Base-by-base conservation (phyloP, 2,329 filamentous ascomycete species). In the Myriosclerotinia scirpicola region DNA sequence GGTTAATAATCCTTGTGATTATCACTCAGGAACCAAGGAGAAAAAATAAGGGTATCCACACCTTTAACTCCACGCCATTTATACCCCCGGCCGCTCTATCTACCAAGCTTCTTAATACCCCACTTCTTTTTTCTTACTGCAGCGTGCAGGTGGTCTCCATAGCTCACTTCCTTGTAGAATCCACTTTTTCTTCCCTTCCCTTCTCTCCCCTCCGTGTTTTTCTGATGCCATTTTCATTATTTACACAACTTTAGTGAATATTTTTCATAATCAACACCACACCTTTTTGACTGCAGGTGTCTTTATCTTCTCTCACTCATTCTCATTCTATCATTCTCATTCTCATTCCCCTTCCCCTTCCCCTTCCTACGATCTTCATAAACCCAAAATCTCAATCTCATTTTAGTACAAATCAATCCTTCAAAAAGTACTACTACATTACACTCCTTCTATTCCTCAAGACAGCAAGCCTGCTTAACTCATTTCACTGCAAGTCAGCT, bases 401-500 rank as follows among this genome's bases (percentile, higher is more conserved):
- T 30, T 22, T 64, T 36, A 54, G 34, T 54, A 34, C 40, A 15
- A 34, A 30, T 34, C 61, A 55, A 64, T 64, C 61, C 61, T 64
- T 64, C 61, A 26, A 26, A 64, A 26, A 53, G n/a, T 54, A 55
- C 48, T 54, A 55, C 48, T 54, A 55, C 61, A 42, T 38, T 36
- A 22, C 42, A 64, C 62, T 56, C 62, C 30, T 64, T 56, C 62
- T 54, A 54, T 54, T 55, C 44, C 53, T 58, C 46, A 50, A 58
- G 36, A 50, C 62, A 64, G 62, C 62, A 53, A 64, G 53, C 38
- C 62, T 64, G 62, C 36, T 58, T 11, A 15, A 50, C 30, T 58
- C 62, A 26, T 58, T 46, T 42, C 30, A 44, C 42, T 38, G 40
- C 58, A 22, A 61, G 61, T 64, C 61, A 55, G 61, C 61, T 54